phyloP scores from a whole-genome alignment of 2,329 filamentous ascomycete genomes.

The Pestalotiopsis fici region DNA sequence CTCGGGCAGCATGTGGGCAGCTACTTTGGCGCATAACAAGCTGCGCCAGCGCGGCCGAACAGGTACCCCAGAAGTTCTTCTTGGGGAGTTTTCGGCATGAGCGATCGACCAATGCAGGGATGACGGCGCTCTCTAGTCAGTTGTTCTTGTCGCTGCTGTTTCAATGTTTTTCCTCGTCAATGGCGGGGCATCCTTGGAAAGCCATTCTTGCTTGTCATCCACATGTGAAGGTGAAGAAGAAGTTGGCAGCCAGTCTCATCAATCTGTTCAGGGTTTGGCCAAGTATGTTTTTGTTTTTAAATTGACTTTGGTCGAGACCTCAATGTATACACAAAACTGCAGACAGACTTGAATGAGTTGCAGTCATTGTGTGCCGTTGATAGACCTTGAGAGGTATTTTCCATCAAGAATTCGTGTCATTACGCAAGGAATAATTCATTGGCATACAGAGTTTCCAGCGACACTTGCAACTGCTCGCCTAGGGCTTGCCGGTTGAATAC shows the following conservation, averaged over 20 bases:
- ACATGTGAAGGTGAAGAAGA: not conserved
- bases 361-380: too few species aligned
- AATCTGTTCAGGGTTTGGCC: not conserved
- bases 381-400: too few species aligned
- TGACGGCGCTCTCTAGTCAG: not conserved
- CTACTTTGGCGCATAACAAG: too few species aligned
- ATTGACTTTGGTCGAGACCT: too few species aligned
- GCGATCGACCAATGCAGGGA: constrained; percentile 5
- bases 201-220: not conserved
- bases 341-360: too few species aligned
- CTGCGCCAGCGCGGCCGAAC: not conserved
- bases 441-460: too few species aligned
- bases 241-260: not conserved
- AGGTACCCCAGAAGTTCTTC: not conserved
- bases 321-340: too few species aligned
- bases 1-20: not conserved
- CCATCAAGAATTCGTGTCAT: too few species aligned
- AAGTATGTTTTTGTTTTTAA: too few species aligned
- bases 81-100: not conserved
- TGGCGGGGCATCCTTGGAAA: constrained; percentile 5
- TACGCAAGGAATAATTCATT: too few species aligned
- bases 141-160: not conserved
- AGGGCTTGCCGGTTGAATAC: too few species aligned
- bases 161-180: not conserved
- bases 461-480: too few species aligned